A percentile compares a stretch with the other conserved stretches of the same genome.
Evolutionary conservation across 192 early-diverging fungal genomes (phyloP).

Genomic region (Coemansia sp.): DNA sequence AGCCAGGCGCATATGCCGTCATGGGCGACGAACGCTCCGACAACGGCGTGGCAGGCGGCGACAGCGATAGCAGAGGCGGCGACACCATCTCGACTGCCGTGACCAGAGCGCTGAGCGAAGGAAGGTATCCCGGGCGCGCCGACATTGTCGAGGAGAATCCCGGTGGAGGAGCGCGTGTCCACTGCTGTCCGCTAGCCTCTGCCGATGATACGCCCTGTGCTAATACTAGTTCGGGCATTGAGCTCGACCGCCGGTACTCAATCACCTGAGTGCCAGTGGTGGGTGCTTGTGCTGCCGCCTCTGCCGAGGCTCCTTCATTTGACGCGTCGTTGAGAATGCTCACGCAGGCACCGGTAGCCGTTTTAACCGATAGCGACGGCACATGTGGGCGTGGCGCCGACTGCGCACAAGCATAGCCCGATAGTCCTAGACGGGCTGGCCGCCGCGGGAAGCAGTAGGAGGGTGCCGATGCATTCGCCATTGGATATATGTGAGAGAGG

Average conservation of each 20-base stretch:
- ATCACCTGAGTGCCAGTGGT: background rate
- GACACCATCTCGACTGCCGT: conserved; percentile 38
- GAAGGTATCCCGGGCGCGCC: conserved; percentile 30
- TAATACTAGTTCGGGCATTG: conserved; percentile 32
- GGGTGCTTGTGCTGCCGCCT: background rate
- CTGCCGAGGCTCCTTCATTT: background rate
- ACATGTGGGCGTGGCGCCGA: conserved; percentile 19
- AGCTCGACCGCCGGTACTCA: conserved; percentile 42
- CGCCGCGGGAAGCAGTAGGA: conserved; percentile 11
- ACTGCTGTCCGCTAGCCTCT: conserved; percentile 25
- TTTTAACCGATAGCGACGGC: conserved; percentile 50
- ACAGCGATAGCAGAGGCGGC: conserved; percentile 7
- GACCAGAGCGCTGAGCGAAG: conserved; percentile 44
- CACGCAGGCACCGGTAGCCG: conserved; percentile 45
- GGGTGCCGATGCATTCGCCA: conserved; percentile 12
- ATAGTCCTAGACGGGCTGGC: conserved; percentile 8
- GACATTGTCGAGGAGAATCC: conserved; percentile 21
- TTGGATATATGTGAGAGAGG: background rate
- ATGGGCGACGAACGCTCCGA: conserved; percentile 5
- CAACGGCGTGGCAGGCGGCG: conserved; percentile 54
- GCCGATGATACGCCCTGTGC: conserved; percentile 18
- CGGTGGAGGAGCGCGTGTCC: background rate
- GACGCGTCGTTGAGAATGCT: conserved; percentile 54
- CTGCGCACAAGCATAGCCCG: conserved; percentile 10
- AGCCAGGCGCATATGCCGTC: conserved; percentile 22